Percentiles rank a stretch among this genome's conserved stretches.
phyloP scores from a whole-genome alignment of 495 filamentous ascomycete species.

The Neurospora discreta region DNA sequence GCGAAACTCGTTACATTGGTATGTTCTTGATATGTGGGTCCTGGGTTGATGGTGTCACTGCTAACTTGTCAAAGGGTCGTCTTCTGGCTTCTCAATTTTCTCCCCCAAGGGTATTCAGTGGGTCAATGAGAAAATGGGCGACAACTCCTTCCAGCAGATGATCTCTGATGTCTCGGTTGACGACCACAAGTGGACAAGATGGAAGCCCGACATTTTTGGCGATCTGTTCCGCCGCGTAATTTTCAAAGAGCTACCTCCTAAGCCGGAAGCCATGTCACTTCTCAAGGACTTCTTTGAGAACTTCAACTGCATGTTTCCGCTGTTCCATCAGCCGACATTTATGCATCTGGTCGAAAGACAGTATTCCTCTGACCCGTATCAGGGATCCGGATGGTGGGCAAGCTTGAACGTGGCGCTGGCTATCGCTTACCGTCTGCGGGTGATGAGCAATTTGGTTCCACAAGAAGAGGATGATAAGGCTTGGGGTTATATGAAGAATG shows the following conservation, averaged over 20 bases:
- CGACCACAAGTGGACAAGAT: slow-evolving; percentile 88
- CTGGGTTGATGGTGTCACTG: background rate
- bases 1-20: slow-evolving; percentile 96
- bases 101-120: slow-evolving; percentile 96
- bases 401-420: slow-evolving; percentile 90
- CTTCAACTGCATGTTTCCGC: slow-evolving; percentile 96
- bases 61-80: slow-evolving; percentile 57
- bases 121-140: slow-evolving; percentile 97
- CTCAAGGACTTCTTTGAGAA: slow-evolving; percentile 93
- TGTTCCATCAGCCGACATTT: slow-evolving; percentile 96
- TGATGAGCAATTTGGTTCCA: slow-evolving; percentile 89
- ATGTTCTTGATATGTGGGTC: slow-evolving; percentile 13
- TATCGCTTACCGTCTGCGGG: slow-evolving; percentile 78
- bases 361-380: slow-evolving; percentile 86
- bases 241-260: slow-evolving; percentile 69
- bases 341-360: slow-evolving; percentile 92
- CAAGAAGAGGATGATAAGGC: slow-evolving; percentile 86
- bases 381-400: slow-evolving; percentile 96
- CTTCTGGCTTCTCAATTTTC: slow-evolving; percentile 90
- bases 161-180: slow-evolving; percentile 71
- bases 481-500: slow-evolving; percentile 94
- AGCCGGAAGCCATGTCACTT: slow-evolving; percentile 68
- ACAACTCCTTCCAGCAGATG: slow-evolving; percentile 91
- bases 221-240: slow-evolving; percentile 86
- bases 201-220: slow-evolving; percentile 90